Percentiles rank a stretch among this genome's conserved stretches.
These are phyloP conservation scores for Beauveria asiatica DNA, from an alignment of 2,329 filamentous ascomycete genomes.

Conservation along the genomic window DNA sequence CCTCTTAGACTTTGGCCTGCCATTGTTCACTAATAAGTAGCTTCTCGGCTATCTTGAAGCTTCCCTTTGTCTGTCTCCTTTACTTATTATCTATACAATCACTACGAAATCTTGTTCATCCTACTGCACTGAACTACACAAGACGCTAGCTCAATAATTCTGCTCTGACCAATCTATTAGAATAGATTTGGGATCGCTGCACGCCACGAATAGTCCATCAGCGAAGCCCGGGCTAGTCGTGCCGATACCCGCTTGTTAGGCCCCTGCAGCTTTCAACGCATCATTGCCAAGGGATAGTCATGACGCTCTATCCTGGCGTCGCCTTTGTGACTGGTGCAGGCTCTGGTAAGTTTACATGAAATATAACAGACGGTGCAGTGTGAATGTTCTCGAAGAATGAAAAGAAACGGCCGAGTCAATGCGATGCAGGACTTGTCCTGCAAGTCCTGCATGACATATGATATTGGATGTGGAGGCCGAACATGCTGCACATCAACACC, in stretches of 20 bases:
- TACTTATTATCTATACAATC: too few relatives aligned
- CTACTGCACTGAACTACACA: too few relatives aligned
- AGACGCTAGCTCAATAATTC: too few relatives aligned
- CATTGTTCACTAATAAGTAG: not conserved
- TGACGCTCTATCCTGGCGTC: slow-evolving; percentile 23
- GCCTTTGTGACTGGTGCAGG: slow-evolving; percentile 24
- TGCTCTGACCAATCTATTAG: too few relatives aligned
- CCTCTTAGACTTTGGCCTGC: not conserved
- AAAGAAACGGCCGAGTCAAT: too few relatives aligned
- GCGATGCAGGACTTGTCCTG: too few relatives aligned
- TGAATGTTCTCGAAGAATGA: too few relatives aligned
- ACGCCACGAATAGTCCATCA: not conserved
- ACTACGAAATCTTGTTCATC: too few relatives aligned
- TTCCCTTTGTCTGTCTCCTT: too few relatives aligned
- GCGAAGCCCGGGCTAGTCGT: not conserved
- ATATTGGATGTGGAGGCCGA: not conserved
- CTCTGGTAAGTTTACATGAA: slow-evolving; percentile 18
- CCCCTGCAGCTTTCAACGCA: not conserved
- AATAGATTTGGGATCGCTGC: not conserved
- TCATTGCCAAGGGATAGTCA: not conserved
- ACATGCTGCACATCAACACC: not conserved
- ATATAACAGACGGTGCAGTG: too few relatives aligned
- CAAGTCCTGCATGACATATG: not conserved
- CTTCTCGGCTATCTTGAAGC: too few relatives aligned
- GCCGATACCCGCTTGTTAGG: not conserved